Percentiles rank a stretch among this genome's conserved stretches.
Conservation (phyloP, 2,329 filamentous ascomycete species). For the Rugonectria rugulosa region DNA sequence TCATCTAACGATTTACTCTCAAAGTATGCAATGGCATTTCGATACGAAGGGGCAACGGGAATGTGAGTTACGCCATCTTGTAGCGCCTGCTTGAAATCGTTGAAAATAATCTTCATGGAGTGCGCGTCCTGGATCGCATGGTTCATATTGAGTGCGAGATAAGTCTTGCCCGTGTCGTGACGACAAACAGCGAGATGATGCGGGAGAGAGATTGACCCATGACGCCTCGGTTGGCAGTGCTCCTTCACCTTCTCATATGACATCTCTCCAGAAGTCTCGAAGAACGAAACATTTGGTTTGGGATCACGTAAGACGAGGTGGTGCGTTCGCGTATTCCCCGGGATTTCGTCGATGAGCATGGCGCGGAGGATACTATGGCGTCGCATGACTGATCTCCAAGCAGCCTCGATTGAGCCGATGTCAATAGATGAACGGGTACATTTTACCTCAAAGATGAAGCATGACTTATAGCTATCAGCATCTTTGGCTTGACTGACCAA, state of each 20-base stretch:
- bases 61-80: neutral
- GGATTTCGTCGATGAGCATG: constrained; percentile 14
- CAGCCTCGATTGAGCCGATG: constrained; percentile 3
- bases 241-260: neutral
- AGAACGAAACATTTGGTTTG: neutral
- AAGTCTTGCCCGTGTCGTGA: neutral
- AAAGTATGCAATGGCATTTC: neutral
- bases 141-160: neutral
- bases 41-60: neutral
- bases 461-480: constrained; percentile 4
- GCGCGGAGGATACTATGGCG: constrained; percentile 21
- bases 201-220: neutral
- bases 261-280: neutral
- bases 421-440: constrained; percentile 14
- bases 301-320: constrained; percentile 6
- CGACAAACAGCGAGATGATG: neutral
- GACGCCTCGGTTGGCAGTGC: neutral
- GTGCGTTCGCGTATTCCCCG: neutral
- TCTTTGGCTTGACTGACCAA: constrained; percentile 21
- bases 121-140: neutral
- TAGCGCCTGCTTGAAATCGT: neutral
- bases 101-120: neutral
- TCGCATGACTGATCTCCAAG: constrained; percentile 19
- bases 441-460: neutral
- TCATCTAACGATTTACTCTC: neutral